Percentiles rank a stretch among this genome's conserved stretches.
phyloP scores from a whole-genome alignment of 2,329 filamentous ascomycete species.

The Ceratocystis cubensis region DNA sequence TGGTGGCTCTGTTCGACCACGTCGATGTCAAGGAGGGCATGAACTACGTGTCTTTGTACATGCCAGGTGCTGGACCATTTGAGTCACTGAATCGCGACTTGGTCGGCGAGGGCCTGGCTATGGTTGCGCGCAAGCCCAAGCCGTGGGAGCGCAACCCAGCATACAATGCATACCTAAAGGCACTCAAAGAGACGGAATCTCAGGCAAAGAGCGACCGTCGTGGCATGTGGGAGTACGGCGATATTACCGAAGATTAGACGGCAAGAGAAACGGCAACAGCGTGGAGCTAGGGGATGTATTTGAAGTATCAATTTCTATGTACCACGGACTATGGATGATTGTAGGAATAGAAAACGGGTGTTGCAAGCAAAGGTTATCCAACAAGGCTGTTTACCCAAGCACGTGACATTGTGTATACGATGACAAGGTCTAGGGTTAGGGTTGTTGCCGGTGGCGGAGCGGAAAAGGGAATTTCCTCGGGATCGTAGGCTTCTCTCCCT shows the following conservation, averaged over 20 bases:
- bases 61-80: constrained; percentile 54
- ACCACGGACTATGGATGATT: neutral
- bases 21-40: constrained; percentile 66
- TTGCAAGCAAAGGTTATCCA: neutral
- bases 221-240: constrained; percentile 98
- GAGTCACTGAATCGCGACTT: constrained; percentile 86
- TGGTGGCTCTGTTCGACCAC: constrained; percentile 86
- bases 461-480: neutral
- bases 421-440: no score
- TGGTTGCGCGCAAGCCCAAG: constrained; percentile 87
- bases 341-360: neutral
- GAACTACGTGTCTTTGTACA: constrained; percentile 77
- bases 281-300: neutral
- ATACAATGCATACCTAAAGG: constrained; percentile 57
- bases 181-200: constrained; percentile 59
- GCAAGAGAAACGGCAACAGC: neutral
- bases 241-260: constrained; percentile 72
- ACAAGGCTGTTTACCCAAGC: no score
- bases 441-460: no score
- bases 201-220: constrained; percentile 67
- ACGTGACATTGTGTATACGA: no score
- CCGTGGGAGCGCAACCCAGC: constrained; percentile 67
- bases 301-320: neutral
- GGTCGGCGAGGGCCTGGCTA: constrained; percentile 68
- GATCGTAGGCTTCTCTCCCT: neutral